phyloP scores from a whole-genome alignment of 2,329 filamentous ascomycete genomes.

The Sporothrix schenckii region DNA sequence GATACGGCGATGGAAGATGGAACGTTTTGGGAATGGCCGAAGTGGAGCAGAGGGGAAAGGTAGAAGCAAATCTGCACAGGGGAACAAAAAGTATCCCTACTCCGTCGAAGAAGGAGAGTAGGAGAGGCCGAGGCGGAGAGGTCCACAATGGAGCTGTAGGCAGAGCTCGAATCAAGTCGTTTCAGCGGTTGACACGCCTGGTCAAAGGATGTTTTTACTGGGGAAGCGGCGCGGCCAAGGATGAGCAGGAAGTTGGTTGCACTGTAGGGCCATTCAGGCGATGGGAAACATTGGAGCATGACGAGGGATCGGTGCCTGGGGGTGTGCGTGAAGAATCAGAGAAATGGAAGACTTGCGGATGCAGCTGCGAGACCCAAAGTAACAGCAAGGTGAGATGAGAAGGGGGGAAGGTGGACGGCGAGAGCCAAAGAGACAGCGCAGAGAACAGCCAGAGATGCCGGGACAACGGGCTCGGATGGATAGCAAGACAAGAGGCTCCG shows the following conservation, averaged over 20 bases:
- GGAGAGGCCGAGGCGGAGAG: conserved; percentile 13
- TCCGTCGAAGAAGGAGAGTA: conserved; percentile 22
- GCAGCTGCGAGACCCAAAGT: neutral
- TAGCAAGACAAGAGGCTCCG: neutral
- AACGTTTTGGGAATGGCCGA: conserved; percentile 33
- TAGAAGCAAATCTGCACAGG: conserved; percentile 1
- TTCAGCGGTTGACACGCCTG: conserved; percentile 33
- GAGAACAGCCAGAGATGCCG: neutral
- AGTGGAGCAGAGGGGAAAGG: conserved; percentile 22
- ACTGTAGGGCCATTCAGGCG: neutral
- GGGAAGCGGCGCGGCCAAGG: neutral
- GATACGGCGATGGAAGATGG: conserved; percentile 27
- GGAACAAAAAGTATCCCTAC: neutral
- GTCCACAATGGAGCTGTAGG: conserved; percentile 27
- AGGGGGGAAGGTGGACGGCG: neutral
- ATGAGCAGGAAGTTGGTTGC: conserved; percentile 6
- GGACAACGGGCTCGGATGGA: conserved; percentile 1
- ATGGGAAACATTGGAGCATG: neutral
- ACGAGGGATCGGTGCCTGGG: neutral
- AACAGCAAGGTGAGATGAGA: neutral
- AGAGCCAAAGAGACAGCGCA: conserved; percentile 2
- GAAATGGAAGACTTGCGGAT: neutral
- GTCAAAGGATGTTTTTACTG: neutral
- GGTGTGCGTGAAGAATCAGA: neutral
- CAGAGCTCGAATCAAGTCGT: conserved; percentile 35